These are phyloP conservation scores for Penicillium psychrosexuale DNA, from an alignment of 2,329 filamentous ascomycete genomes.

Conservation along the genomic window DNA sequence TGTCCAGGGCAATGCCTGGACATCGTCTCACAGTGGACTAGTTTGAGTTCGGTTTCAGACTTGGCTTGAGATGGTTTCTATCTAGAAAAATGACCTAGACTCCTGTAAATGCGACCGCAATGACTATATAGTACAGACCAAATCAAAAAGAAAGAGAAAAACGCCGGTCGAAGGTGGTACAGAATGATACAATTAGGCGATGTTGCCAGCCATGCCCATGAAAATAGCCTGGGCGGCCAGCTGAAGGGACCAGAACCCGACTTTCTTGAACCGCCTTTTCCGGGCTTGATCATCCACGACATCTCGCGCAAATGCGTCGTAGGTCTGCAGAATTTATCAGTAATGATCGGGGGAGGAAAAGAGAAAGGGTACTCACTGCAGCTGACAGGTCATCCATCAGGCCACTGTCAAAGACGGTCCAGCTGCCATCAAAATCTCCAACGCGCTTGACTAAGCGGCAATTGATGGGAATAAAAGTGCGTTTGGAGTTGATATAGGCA, in stretches of 20 bases:
- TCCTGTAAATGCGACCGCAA: slow-evolving; percentile 8
- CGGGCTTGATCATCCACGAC: slow-evolving; percentile 86
- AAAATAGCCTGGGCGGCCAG: slow-evolving; percentile 90
- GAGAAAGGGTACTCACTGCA: slow-evolving; percentile 53
- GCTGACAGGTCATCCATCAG: slow-evolving; percentile 90
- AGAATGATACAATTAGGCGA: slow-evolving; percentile 46
- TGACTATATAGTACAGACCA: slow-evolving; percentile 4
- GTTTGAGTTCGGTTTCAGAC: neutral
- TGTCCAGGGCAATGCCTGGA: neutral
- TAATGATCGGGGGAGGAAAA: neutral
- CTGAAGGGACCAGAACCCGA: slow-evolving; percentile 92
- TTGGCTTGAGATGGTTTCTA: neutral
- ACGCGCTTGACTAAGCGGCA: slow-evolving; percentile 90
- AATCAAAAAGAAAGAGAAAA: neutral
- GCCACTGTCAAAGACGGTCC: slow-evolving; percentile 91
- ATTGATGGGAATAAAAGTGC: slow-evolving; percentile 91
- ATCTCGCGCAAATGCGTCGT: slow-evolving; percentile 87
- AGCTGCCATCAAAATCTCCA: slow-evolving; percentile 88
- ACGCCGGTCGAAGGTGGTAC: slow-evolving; percentile 2
- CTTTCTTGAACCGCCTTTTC: slow-evolving; percentile 85
- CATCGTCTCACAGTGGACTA: neutral
- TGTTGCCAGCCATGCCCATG: slow-evolving; percentile 87
- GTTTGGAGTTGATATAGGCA: slow-evolving; percentile 94
- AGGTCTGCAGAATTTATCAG: slow-evolving; percentile 55
- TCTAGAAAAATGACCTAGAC: neutral